Percentiles rank a stretch among this genome's conserved stretches.
Evolutionary conservation across 345 rosid genomes (phyloP).

Genomic region (Citrus inodora): DNA sequence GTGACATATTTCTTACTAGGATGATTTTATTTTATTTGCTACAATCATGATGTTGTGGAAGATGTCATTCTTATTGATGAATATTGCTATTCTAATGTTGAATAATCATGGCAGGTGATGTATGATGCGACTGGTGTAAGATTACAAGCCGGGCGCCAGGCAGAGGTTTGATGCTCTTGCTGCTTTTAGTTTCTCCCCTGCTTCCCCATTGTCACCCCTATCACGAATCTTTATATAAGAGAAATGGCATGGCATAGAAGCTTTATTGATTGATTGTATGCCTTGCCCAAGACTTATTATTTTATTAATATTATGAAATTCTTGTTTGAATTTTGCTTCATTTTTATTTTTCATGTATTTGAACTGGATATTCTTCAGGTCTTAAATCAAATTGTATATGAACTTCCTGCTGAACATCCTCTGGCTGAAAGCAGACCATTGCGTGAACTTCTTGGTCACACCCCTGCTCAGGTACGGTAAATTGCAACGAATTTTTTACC

Average conservation of each 20-base stretch:
- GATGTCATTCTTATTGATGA: background rate
- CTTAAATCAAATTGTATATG: constrained; percentile 90
- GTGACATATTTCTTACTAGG: background rate
- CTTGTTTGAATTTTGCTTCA: background rate
- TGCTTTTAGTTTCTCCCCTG: constrained; percentile 2
- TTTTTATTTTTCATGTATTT: constrained; percentile 8
- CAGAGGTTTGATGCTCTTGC: constrained; percentile 54
- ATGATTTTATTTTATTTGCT: background rate
- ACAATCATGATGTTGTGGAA: background rate
- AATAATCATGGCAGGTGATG: constrained; percentile 57
- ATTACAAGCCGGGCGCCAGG: constrained; percentile 90
- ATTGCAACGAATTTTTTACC: background rate
- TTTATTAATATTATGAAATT: background rate
- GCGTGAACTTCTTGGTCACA: constrained; percentile 86
- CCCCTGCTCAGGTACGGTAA: constrained; percentile 71
- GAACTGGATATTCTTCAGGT: constrained; percentile 41
- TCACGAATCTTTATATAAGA: background rate
- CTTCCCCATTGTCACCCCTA: background rate
- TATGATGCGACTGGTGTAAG: constrained; percentile 91
- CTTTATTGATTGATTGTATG: background rate
- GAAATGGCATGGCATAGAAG: background rate
- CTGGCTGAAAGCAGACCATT: constrained; percentile 82
- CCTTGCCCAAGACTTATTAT: background rate
- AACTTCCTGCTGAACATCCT: constrained; percentile 91
- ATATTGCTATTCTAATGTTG: background rate